Percentiles rank a stretch among this genome's conserved stretches.
These are phyloP conservation scores for Rhynchospora tenuis DNA, from an alignment of 176 grass and related monocot species.

Conservation along the genomic window DNA sequence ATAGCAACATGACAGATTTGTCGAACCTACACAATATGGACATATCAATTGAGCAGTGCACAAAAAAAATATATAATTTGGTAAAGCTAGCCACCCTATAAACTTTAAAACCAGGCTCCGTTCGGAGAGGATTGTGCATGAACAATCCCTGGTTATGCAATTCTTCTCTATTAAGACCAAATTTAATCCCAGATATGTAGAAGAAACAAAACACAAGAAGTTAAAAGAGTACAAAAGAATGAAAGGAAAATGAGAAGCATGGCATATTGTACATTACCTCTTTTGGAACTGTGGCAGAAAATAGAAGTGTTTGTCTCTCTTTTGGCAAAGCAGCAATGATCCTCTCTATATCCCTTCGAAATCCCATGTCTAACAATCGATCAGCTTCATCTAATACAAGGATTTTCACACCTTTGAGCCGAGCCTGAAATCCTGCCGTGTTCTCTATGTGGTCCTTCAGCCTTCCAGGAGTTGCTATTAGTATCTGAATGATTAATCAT, in stretches of 20 bases:
- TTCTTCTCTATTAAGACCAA: background rate
- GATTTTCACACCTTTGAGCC: conserved; percentile 80
- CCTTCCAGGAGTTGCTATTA: conserved; percentile 90
- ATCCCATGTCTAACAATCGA: conserved; percentile 92
- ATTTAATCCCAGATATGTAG: background rate
- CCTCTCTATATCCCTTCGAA: conserved; percentile 89
- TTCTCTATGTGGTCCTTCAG: conserved; percentile 95
- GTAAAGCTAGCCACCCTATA: conserved; percentile 14
- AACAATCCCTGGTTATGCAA: background rate
- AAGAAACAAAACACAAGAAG: background rate
- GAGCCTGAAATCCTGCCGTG: conserved; percentile 65
- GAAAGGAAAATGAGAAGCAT: background rate
- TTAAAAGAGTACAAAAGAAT: background rate
- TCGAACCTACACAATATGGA: conserved; percentile 40
- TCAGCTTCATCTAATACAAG: conserved; percentile 97
- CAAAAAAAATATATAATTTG: conserved; percentile 22
- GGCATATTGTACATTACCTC: conserved; percentile 42
- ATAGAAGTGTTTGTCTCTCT: conserved; percentile 82
- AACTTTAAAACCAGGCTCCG: background rate
- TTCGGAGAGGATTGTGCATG: background rate
- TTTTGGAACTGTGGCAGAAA: conserved; percentile 89
- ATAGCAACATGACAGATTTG: conserved; percentile 83
- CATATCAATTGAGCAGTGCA: background rate
- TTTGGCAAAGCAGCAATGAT: conserved; percentile 78
- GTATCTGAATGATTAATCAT: conserved; percentile 45